A percentile compares a stretch with the other conserved stretches of the same genome.
phyloP scores from a whole-genome alignment of 1,284 basidiomycete species.

The Chondrostereum purpureum region DNA sequence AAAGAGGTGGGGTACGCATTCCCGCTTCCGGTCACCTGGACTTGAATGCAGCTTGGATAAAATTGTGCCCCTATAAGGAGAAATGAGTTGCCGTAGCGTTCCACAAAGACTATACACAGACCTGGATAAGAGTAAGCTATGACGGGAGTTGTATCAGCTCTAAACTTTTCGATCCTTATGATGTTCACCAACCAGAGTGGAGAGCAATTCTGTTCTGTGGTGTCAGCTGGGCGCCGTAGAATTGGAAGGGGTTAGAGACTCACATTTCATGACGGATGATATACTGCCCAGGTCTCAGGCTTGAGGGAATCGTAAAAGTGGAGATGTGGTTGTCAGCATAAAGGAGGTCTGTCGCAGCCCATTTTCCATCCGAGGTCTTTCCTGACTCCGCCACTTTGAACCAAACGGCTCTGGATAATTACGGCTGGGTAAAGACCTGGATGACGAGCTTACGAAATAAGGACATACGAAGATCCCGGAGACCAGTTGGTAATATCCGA shows the following conservation, averaged over 20 bases:
- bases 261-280: slow-evolving; percentile 6
- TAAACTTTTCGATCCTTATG: neutral
- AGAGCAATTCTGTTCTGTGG: neutral
- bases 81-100: slow-evolving; percentile 12
- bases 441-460: too few species aligned
- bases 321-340: slow-evolving; percentile 29
- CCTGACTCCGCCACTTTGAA: slow-evolving; percentile 37
- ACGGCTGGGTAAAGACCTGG: too few species aligned
- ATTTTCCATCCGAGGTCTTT: slow-evolving; percentile 29
- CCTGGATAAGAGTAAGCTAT: neutral
- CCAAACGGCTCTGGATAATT: slow-evolving; percentile 28
- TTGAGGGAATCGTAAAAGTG: slow-evolving; percentile 1
- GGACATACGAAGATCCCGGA: slow-evolving; percentile 15
- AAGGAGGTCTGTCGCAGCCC: slow-evolving; percentile 32
- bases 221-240: neutral
- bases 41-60: slow-evolving; percentile 34
- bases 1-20: slow-evolving; percentile 39
- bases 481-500: slow-evolving; percentile 18
- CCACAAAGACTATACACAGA: neutral
- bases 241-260: neutral
- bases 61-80: slow-evolving; percentile 32
- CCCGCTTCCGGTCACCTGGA: slow-evolving; percentile 37
- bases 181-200: neutral
- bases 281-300: slow-evolving; percentile 3
- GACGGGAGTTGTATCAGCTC: slow-evolving; percentile 26